Conservation (phyloP, 805 yeast species). For the Candida pseudofarinosa region DNA sequence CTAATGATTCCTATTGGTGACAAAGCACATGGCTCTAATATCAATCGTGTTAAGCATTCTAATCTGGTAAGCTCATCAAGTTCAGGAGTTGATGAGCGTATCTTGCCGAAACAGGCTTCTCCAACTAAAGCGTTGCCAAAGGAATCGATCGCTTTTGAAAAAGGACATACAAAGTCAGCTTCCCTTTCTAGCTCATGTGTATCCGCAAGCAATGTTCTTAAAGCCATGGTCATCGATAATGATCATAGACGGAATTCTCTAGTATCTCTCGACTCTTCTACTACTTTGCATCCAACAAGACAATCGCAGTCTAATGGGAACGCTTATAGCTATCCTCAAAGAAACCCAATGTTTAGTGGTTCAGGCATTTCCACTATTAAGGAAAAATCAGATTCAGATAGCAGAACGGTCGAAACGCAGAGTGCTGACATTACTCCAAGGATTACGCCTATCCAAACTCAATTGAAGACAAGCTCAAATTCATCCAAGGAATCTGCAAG, state of each 20-base stretch:
- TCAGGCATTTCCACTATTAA: constrained; percentile 43
- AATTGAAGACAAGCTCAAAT: constrained; percentile 4
- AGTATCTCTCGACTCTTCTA: constrained; percentile 12
- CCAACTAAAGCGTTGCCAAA: constrained; percentile 13
- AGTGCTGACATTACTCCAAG: constrained; percentile 1
- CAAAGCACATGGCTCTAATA: constrained; percentile 30
- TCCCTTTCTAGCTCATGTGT: constrained; percentile 32
- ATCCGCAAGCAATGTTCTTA: constrained; percentile 64
- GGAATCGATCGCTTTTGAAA: constrained; percentile 5
- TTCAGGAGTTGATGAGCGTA: constrained; percentile 22
- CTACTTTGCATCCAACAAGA: constrained; percentile 8
- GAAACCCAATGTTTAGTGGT: constrained; percentile 28
- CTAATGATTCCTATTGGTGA: constrained; percentile 30
- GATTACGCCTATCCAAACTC: background rate
- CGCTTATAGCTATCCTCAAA: constrained; percentile 10
- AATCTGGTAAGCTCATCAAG: constrained; percentile 75
- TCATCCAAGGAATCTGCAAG: constrained; percentile 22
- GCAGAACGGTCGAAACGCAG: background rate
- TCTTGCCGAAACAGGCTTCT: constrained; percentile 13
- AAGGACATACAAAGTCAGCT: constrained; percentile 32
- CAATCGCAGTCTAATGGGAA: constrained; percentile 7
- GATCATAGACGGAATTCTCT: constrained; percentile 40
- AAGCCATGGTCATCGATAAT: constrained; percentile 70
- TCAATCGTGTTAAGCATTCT: constrained; percentile 37
- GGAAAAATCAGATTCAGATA: constrained; percentile 17